Base-by-base conservation (phyloP, 225 moss, liverwort and hornwort species). In the Rhytidiadelphus loreus region DNA sequence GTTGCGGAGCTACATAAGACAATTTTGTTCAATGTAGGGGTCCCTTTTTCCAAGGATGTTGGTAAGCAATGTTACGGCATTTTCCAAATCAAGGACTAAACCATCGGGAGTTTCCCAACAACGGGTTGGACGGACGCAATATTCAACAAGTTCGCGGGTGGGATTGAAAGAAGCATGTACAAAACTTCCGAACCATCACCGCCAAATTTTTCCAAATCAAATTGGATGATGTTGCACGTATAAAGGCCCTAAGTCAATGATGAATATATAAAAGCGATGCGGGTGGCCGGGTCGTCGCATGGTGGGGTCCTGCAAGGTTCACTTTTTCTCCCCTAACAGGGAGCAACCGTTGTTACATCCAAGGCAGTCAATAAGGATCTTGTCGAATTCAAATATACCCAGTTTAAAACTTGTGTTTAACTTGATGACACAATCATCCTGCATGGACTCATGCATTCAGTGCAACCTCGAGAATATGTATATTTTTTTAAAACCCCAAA, bases 1-100 rank as follows among this genome's bases (percentile, higher is more conserved):
- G 1, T 0, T 4, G 0, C 21, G 0, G 13, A 33, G 33, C 5
- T 5, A 33, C 32, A 18, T 3, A 33, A 12, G 33, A 50, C 5
- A 8, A 33, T 52, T 52, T 76, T 33, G 8, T 52, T 76, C 8
- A 33, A 1, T 3, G 2, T 22, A 52, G 5, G 2, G 4, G 5
- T 3, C 7, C 18, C 9, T 2, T 2, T 73, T 74, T 74, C 16
- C 20, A 32, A 48, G 5, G 32, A 74, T 30, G 32, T 52, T 22
- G 21, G 5, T 35, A 14, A 22, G 23, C 14, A 23, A 76, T 23
- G 2, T 14, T 2, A 3, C 0, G 2, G 3, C 17, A 60, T 8
- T 59, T n/a, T 60, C 21, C 30, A 60, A 60, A 60, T 43, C 13
- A 21, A n/a, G 4, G 30, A 8, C 9, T 37, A 37, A 41, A 33